Percentiles rank a stretch among this genome's conserved stretches.
Conservation (phyloP, 2,329 filamentous ascomycete genomes). For the Ophiostoma triangulosporum region DNA sequence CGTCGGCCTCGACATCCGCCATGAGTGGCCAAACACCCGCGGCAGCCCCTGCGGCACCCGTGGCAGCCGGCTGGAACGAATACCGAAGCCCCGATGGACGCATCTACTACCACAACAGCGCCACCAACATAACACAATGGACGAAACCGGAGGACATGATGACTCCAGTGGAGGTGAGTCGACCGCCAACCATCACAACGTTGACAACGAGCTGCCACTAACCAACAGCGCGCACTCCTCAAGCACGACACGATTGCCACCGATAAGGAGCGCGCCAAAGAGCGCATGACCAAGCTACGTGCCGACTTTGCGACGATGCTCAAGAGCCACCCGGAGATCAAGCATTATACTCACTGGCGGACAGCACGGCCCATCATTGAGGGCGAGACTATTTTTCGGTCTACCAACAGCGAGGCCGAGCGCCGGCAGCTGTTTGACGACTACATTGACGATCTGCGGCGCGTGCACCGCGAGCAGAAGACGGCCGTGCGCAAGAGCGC, state of each 20-base stretch:
- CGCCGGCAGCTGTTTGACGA: constrained; percentile 85
- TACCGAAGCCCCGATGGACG: constrained; percentile 69
- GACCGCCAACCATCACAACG: background rate
- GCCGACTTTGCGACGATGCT: constrained; percentile 94
- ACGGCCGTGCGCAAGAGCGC: constrained; percentile 60
- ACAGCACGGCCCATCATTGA: constrained; percentile 89
- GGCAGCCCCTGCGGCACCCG: background rate
- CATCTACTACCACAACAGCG: constrained; percentile 79
- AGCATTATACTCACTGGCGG: constrained; percentile 94
- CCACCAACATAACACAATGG: constrained; percentile 86
- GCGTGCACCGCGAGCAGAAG: constrained; percentile 64
- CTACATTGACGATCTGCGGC: constrained; percentile 76
- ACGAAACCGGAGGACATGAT: constrained; percentile 84
- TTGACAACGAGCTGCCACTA: constrained; percentile 13
- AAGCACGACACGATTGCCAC: constrained; percentile 77
- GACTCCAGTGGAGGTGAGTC: constrained; percentile 60
- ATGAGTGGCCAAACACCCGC: constrained; percentile 41
- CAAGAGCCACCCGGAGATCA: constrained; percentile 90
- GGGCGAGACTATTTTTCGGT: constrained; percentile 88
- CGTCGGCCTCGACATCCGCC: background rate
- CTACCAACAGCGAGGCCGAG: constrained; percentile 76
- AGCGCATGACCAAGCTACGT: constrained; percentile 80
- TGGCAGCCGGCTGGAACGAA: constrained; percentile 55
- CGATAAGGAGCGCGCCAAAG: constrained; percentile 89
- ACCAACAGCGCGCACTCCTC: constrained; percentile 55